Conservation (phyloP, 1,139 yeast species). For the Yamadazyma spencermartinsiae region DNA sequence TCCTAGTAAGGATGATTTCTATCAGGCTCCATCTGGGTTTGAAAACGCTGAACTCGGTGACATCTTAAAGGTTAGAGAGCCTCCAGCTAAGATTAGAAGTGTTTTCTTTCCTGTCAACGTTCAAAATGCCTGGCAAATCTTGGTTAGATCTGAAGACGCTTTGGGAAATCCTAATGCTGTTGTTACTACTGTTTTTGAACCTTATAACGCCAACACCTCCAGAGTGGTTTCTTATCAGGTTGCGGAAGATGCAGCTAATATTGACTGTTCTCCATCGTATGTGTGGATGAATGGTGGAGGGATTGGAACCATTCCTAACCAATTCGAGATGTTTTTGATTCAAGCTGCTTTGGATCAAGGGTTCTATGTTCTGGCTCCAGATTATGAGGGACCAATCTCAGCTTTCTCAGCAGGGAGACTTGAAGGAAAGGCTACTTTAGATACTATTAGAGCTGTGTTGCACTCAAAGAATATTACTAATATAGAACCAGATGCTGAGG, state of each 20-base stretch:
- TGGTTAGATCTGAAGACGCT: conserved; percentile 33
- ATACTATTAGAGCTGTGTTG: conserved; percentile 33
- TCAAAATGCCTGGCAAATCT: conserved; percentile 31
- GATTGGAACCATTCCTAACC: conserved; percentile 18
- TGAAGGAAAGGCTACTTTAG: conserved; percentile 33
- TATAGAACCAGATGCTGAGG: conserved; percentile 25
- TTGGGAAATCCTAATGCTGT: conserved; percentile 30
- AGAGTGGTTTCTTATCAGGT: conserved; percentile 32
- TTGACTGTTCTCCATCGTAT: conserved; percentile 36
- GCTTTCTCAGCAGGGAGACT: conserved; percentile 33
- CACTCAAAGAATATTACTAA: conserved; percentile 27
- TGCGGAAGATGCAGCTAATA: conserved; percentile 31
- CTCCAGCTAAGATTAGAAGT: conserved; percentile 22
- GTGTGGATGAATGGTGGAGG: conserved; percentile 23
- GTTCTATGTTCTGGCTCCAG: conserved; percentile 36
- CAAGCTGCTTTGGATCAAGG: conserved; percentile 25
- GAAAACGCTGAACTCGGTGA: conserved; percentile 21
- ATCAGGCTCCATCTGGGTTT: conserved; percentile 22
- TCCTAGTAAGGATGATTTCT: conserved; percentile 24
- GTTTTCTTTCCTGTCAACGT: conserved; percentile 20
- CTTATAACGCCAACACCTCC: conserved; percentile 28
- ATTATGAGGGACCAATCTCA: conserved; percentile 33
- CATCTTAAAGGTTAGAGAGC: conserved; percentile 22
- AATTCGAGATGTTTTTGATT: conserved; percentile 28
- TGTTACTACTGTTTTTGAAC: conserved; percentile 34